Conservation (phyloP, 805 yeast species). For the Yamadazyma laniorum region DNA sequence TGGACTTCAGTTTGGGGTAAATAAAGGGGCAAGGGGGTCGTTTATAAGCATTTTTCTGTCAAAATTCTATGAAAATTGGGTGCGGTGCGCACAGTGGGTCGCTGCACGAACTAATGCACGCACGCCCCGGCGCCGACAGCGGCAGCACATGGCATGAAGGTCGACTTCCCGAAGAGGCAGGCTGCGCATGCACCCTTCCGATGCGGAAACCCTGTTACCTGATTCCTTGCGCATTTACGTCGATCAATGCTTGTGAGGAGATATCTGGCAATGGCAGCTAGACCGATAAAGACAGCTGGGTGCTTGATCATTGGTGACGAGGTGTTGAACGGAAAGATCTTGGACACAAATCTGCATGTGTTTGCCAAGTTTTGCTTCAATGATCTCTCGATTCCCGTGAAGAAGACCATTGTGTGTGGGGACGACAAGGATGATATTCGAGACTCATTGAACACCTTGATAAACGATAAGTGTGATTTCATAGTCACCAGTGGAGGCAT, state of each 20-base stretch:
- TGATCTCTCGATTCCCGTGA: conserved; percentile 60
- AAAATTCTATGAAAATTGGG: no score
- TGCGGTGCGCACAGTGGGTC: no score
- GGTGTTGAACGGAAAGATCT: conserved; percentile 79
- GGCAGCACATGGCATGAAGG: no score
- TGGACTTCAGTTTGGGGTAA: no score
- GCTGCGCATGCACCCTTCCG: no score
- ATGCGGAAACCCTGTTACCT: no score
- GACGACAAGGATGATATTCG: conserved; percentile 70
- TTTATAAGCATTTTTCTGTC: background rate
- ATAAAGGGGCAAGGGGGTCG: no score
- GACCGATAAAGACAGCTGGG: conserved; percentile 35
- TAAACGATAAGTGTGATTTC: conserved; percentile 53
- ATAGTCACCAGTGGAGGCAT: conserved; percentile 72
- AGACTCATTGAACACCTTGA: conserved; percentile 48
- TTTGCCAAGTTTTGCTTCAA: conserved; percentile 71
- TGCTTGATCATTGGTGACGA: conserved; percentile 81
- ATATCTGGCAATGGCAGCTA: background rate
- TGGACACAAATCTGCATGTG: conserved; percentile 71
- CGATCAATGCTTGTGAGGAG: conserved; percentile 1
- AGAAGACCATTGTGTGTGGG: conserved; percentile 69
- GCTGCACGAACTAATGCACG: no score
- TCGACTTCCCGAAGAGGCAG: no score
- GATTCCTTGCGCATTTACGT: no score
- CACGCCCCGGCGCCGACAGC: no score